Percentiles rank a stretch among this genome's conserved stretches.
Evolutionary conservation across 2,329 filamentous ascomycete species (phyloP).

Genomic region (Claviceps sp.): DNA sequence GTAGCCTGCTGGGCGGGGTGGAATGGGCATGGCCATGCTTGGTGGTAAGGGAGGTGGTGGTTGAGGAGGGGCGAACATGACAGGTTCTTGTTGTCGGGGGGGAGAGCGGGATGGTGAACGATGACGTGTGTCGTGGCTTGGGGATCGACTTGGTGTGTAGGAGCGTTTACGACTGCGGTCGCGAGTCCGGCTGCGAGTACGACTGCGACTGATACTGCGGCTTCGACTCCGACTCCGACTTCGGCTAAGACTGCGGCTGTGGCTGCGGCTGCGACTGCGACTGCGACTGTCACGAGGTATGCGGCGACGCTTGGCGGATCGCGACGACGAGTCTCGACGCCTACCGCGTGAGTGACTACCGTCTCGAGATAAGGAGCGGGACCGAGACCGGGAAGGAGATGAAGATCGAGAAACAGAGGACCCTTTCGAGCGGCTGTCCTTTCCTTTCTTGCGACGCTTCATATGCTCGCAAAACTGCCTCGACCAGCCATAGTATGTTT

Average conservation of each 20-base stretch:
- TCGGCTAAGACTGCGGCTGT: conserved; percentile 12
- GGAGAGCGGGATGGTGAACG: conserved; percentile 10
- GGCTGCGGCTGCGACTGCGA: conserved; percentile 12
- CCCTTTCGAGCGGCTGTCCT: conserved; percentile 14
- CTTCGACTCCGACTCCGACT: conserved; percentile 12
- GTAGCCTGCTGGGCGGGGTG: conserved; percentile 25
- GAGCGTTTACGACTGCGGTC: conserved; percentile 13
- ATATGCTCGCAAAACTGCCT: conserved; percentile 68
- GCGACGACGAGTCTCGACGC: conserved; percentile 20
- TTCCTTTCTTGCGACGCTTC: conserved; percentile 39
- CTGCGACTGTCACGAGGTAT: conserved; percentile 13
- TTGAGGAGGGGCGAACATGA: conserved; percentile 9
- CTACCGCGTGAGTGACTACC: conserved; percentile 15
- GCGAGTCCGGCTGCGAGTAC: conserved; percentile 11
- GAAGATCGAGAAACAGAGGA: conserved; percentile 20
- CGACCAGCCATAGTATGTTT: conserved; percentile 85
- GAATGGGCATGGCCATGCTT: conserved; percentile 8
- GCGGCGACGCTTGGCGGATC: conserved; percentile 18
- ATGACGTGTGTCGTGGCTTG: conserved; percentile 11
- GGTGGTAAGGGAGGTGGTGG: conserved; percentile 10
- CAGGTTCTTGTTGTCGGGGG: not conserved
- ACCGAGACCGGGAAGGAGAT: conserved; percentile 11
- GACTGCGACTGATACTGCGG: conserved; percentile 11
- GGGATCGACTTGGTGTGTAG: conserved; percentile 13
- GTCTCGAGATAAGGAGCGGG: conserved; percentile 11